phyloP scores from a whole-genome alignment of 2,329 filamentous ascomycete genomes.

The Chaetomiaceae sp. region DNA sequence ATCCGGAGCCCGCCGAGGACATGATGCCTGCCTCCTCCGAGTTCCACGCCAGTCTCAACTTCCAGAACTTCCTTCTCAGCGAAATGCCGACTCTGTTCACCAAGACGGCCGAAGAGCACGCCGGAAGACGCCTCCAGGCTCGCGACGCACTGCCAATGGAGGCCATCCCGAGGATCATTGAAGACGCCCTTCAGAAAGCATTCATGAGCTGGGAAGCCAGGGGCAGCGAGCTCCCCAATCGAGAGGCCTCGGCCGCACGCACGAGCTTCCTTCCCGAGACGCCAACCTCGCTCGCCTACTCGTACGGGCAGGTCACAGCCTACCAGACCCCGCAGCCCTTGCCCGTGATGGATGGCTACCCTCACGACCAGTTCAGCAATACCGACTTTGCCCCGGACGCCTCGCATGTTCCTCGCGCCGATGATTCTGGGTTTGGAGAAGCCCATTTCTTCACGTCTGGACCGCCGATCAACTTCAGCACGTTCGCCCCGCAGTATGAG shows the following conservation, averaged over 20 bases:
- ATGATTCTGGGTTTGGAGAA: conserved; percentile 8
- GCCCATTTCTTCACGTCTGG: conserved; percentile 4
- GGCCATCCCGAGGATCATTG: conserved; percentile 15
- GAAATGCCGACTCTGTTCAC: conserved; percentile 23
- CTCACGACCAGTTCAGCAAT: neutral
- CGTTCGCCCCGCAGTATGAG: conserved; percentile 4
- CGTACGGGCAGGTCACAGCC: neutral
- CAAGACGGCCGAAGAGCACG: conserved; percentile 21
- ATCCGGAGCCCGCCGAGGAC: conserved; percentile 24
- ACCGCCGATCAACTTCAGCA: conserved; percentile 4
- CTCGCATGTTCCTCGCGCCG: neutral
- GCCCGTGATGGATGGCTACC: neutral
- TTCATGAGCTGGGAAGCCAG: conserved; percentile 17
- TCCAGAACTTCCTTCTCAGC: conserved; percentile 24
- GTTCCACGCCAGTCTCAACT: conserved; percentile 13
- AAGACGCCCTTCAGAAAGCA: conserved; percentile 19
- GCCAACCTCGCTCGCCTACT: neutral
- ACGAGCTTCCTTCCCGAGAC: conserved; percentile 11
- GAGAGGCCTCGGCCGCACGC: conserved; percentile 7
- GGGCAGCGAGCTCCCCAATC: conserved; percentile 6
- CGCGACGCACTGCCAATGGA: conserved; percentile 16
- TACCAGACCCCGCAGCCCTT: neutral
- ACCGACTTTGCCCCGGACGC: neutral
- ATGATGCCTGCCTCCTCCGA: conserved; percentile 16
- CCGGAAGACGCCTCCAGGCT: conserved; percentile 12